These are phyloP conservation scores for Lagerstroemia speciosa DNA, from an alignment of 345 rosid genomes.

Conservation along the genomic window DNA sequence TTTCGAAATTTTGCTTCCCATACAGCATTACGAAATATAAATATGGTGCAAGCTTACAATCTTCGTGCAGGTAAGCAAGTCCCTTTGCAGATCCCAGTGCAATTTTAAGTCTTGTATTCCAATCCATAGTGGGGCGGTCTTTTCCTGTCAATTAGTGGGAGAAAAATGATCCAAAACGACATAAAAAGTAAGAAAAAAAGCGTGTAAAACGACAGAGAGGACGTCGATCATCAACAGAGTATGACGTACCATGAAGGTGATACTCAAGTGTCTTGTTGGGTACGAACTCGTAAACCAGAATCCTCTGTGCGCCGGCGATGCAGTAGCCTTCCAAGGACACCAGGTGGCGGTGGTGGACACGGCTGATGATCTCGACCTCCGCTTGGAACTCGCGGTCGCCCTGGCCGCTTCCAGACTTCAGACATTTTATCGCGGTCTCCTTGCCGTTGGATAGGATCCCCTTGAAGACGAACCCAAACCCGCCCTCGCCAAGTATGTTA, in stretches of 20 bases:
- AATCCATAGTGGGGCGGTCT: constrained; percentile 61
- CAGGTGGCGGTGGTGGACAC: constrained; percentile 90
- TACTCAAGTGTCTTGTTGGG: constrained; percentile 67
- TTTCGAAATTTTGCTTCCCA: too few species aligned
- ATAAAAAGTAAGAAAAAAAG: not conserved
- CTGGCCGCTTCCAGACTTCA: constrained; percentile 81
- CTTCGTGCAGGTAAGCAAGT: constrained; percentile 93
- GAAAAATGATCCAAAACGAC: not conserved
- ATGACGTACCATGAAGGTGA: constrained; percentile 56
- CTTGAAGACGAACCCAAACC: constrained; percentile 83
- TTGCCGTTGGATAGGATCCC: constrained; percentile 61
- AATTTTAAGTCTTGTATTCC: constrained; percentile 64
- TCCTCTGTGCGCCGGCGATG: constrained; percentile 48
- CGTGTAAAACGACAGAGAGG: not conserved
- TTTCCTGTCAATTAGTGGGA: constrained; percentile 30
- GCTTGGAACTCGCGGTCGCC: constrained; percentile 89
- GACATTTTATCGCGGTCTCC: constrained; percentile 81
- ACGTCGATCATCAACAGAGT: too few species aligned
- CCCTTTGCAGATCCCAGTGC: constrained; percentile 92
- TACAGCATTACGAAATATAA: too few species aligned
- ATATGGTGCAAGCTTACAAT: constrained; percentile 40
- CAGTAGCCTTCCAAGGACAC: constrained; percentile 82
- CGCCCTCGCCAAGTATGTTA: constrained; percentile 73
- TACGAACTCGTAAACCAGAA: constrained; percentile 72
- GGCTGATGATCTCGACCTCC: constrained; percentile 87